Evolutionary conservation across 495 filamentous ascomycete species (phyloP), one percentile per base, ranked within the genome.

Genomic region (Talaromyces trachyspermus): DNA sequence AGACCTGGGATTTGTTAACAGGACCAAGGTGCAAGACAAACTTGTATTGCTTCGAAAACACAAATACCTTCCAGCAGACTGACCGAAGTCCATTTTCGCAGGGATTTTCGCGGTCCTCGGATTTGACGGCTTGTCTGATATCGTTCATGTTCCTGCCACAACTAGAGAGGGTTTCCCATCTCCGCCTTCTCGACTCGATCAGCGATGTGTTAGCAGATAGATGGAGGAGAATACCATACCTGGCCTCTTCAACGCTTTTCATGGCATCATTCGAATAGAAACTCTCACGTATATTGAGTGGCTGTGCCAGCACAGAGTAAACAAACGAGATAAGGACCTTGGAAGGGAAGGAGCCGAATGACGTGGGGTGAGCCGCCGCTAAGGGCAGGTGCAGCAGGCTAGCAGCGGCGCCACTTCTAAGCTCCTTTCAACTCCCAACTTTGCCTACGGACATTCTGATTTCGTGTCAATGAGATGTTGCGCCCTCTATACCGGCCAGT

Each of bases 1-100:
- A 95, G 37, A 77, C 76, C 87, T 92, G 56, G 26, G 30, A 24
- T 26, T 63, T 26, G 49, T 26, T 51, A 30, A n/a, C n/a, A n/a
- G n/a, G n/a, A n/a, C n/a, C n/a, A n/a, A n/a, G n/a, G n/a, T n/a
- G n/a, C n/a, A n/a, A n/a, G n/a, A n/a, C n/a, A n/a, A n/a, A n/a
- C n/a, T n/a, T n/a, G n/a, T n/a, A n/a, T n/a, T n/a, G n/a, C n/a
- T n/a, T n/a, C n/a, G 4, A 37, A 22, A 18, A 7, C 8, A 7
- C 17, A 29, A 27, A 2, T 35, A 81, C 87, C 81, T 94, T 97
- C 92, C 92, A 98, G 64, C 87, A 95, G 39, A 95, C 75, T 19
- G 90, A 95, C 30, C 92, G 78, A 46, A 90, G 76, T 15, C 89
- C 88, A 32, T 77, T 73, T 29, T 76, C 70, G 58, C 85, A 88